A percentile compares a stretch with the other conserved stretches of the same genome.
These are phyloP conservation scores for Funneliformis mosseae DNA, from an alignment of 192 early-diverging fungal species.

Conservation along the genomic window DNA sequence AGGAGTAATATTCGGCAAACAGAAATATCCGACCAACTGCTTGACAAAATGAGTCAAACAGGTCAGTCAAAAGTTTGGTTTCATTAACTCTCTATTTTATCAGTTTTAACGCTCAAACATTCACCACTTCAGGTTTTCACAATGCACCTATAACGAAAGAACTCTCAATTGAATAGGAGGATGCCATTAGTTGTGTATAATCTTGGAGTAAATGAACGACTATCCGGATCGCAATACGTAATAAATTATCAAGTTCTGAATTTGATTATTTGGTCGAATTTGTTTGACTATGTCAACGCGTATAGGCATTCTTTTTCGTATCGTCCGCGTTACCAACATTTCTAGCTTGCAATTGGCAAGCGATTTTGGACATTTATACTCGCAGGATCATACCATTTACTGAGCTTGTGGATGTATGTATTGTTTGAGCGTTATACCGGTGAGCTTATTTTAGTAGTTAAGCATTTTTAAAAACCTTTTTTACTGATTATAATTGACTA, in stretches of 20 bases:
- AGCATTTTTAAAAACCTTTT: neutral
- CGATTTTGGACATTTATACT: conserved; percentile 49
- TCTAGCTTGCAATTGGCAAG: conserved; percentile 49
- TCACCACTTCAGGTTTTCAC: conserved; percentile 52
- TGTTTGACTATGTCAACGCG: neutral
- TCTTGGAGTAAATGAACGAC: conserved; percentile 60
- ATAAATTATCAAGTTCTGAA: neutral
- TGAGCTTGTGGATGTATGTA: conserved; percentile 33
- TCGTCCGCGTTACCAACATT: conserved; percentile 51
- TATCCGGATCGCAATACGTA: conserved; percentile 61
- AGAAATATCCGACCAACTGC: too few species aligned
- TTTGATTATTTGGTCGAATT: neutral
- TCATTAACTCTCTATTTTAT: neutral
- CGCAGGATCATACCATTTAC: conserved; percentile 63
- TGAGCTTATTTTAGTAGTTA: neutral
- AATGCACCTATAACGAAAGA: conserved; percentile 66
- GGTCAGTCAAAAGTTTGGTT: neutral
- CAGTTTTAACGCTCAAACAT: neutral
- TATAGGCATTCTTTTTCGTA: conserved; percentile 47
- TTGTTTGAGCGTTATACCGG: conserved; percentile 8
- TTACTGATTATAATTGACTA: neutral
- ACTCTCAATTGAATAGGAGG: conserved; percentile 47
- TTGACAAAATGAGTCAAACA: neutral
- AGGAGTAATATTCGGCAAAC: too few species aligned
- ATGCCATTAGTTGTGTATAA: conserved; percentile 59